Evolutionary conservation across 371 early-diverging fungal genomes (phyloP).

Genomic region (Funneliformis caledonium): DNA sequence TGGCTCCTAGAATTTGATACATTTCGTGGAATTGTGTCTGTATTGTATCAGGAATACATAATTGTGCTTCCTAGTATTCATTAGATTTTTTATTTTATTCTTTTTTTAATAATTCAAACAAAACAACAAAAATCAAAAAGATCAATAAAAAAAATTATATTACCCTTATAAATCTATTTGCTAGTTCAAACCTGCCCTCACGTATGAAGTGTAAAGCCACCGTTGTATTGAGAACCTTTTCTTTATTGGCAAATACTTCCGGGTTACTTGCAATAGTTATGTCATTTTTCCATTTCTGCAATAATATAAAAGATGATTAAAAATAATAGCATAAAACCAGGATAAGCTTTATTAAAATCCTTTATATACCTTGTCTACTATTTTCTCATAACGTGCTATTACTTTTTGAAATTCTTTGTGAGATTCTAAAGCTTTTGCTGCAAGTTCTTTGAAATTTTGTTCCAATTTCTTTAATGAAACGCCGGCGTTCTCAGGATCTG

Average conservation of each 20-base stretch:
- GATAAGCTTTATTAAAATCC: background rate
- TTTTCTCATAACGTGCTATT: conserved; percentile 19
- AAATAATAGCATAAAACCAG: background rate
- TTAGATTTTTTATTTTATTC: background rate
- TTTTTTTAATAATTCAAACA: background rate
- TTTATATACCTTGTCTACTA: conserved; percentile 29
- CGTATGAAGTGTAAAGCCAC: conserved; percentile 36
- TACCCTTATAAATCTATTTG: conserved; percentile 28
- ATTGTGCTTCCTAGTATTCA: conserved; percentile 22
- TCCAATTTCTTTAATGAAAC: background rate
- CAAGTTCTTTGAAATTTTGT: conserved; percentile 8
- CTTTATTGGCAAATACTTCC: conserved; percentile 24
- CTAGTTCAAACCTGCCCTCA: conserved; percentile 36
- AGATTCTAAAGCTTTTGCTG: conserved; percentile 1
- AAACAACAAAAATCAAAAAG: background rate
- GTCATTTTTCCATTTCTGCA: conserved; percentile 38
- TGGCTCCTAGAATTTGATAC: conserved; percentile 39
- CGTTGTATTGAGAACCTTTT: conserved; percentile 31
- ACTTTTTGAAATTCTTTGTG: conserved; percentile 32
- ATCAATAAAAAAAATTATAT: background rate
- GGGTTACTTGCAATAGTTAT: conserved; percentile 38
- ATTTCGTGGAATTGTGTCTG: conserved; percentile 34
- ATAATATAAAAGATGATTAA: background rate
- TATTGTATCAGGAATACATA: conserved; percentile 11
- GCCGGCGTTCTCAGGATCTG: background rate